These are phyloP conservation scores for Colletotrichum sp. DNA, from an alignment of 2,329 filamentous ascomycete genomes.

Conservation along the genomic window DNA sequence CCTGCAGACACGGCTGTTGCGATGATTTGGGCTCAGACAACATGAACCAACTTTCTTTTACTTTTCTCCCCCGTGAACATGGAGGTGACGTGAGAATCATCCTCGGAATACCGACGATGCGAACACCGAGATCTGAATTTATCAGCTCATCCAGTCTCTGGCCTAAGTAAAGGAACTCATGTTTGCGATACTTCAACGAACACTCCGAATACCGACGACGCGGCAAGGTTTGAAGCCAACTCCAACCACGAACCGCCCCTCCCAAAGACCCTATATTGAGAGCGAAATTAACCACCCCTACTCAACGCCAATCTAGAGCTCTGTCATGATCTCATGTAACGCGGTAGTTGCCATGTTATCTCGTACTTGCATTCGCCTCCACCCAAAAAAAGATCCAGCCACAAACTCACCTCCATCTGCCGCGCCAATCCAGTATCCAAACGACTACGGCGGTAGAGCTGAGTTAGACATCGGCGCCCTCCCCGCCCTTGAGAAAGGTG, in stretches of 20 bases:
- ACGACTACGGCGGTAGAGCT: not conserved
- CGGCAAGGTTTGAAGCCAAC: not conserved
- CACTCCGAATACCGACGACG: not conserved
- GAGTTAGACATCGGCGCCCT: not conserved
- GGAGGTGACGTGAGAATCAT: not conserved
- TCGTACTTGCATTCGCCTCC: not conserved
- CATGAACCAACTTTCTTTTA: conserved; percentile 12
- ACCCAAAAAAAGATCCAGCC: not conserved
- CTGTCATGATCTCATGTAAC: not conserved
- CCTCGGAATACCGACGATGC: not conserved
- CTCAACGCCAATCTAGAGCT: not conserved
- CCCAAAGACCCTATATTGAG: not conserved
- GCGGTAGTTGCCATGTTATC: not conserved
- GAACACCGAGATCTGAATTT: not conserved
- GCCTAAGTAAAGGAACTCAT: not conserved
- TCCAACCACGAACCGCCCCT: not conserved
- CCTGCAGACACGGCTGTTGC: not conserved
- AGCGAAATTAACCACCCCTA: not conserved
- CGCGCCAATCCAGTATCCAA: not conserved
- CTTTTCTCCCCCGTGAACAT: not conserved
- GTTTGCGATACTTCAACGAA: not conserved
- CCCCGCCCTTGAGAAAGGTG: not conserved
- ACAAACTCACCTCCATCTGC: not conserved
- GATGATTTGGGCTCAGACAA: not conserved
- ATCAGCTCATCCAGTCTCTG: not conserved